Conservation (phyloP, 2,329 filamentous ascomycete genomes). For the Colletotrichum lupini region DNA sequence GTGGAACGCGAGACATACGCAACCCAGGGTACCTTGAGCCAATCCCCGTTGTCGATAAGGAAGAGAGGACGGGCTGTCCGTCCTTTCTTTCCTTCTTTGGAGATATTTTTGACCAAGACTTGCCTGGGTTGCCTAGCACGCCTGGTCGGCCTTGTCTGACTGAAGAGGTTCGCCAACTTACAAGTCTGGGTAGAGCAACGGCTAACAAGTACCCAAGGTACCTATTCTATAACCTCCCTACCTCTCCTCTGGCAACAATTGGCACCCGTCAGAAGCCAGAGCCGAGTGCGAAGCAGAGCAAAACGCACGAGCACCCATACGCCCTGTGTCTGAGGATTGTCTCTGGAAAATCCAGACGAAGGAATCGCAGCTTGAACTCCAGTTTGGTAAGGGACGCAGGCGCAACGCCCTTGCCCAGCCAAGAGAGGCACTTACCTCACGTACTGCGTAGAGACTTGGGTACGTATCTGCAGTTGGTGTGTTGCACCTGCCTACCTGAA, state of each 20-base stretch:
- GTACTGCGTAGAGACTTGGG: background rate
- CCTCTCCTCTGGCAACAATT: background rate
- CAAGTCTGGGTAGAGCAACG: background rate
- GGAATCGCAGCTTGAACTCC: background rate
- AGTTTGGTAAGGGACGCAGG: background rate
- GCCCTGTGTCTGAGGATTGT: conserved; percentile 18
- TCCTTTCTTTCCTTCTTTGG: background rate
- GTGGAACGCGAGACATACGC: background rate
- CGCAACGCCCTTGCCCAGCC: background rate
- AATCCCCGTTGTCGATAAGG: background rate
- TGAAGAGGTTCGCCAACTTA: background rate
- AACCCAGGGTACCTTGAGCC: background rate
- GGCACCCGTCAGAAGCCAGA: background rate
- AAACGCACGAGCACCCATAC: conserved; percentile 18
- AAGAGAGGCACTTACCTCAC: background rate
- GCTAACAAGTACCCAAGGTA: background rate
- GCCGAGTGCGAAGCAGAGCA: background rate
- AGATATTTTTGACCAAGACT: too few relatives aligned
- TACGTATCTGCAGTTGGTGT: background rate
- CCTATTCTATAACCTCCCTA: background rate
- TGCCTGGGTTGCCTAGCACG: background rate
- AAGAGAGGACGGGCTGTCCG: background rate
- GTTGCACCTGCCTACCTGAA: background rate
- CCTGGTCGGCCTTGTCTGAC: background rate
- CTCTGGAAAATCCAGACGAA: conserved; percentile 18